A percentile compares a stretch with the other conserved stretches of the same genome.
Evolutionary conservation across 164 flowering plant genomes (phyloP).

Genomic region (Warburgia ugandensis): DNA sequence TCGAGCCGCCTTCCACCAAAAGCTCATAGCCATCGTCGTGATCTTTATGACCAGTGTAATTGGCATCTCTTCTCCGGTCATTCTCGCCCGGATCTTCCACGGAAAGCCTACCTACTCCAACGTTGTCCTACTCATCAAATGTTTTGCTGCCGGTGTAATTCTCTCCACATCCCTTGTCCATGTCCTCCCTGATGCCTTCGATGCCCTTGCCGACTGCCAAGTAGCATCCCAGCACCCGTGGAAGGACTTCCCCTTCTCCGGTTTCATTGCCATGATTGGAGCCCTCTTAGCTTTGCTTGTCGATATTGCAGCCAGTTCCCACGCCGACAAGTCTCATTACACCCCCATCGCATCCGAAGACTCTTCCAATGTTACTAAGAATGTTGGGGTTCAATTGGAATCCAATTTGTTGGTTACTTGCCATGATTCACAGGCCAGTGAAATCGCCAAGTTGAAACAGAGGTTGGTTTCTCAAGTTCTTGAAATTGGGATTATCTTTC

Average conservation of each 20-base stretch:
- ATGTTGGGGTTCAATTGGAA: constrained; percentile 2
- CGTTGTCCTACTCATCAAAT: too few relatives aligned
- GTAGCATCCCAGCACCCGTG: constrained; percentile 53
- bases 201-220: constrained; percentile 45
- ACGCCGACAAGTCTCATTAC: constrained; percentile 32
- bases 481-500: constrained; percentile 76
- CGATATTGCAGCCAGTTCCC: constrained; percentile 51
- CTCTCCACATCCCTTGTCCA: constrained; percentile 73
- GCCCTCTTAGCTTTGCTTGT: constrained; percentile 47
- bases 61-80: constrained; percentile 47
- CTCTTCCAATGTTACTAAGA: not conserved
- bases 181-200: constrained; percentile 62
- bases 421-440: constrained; percentile 9
- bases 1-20: constrained; percentile 39
- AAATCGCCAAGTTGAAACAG: constrained; percentile 48
- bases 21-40: constrained; percentile 37
- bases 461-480: constrained; percentile 65
- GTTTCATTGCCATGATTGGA: constrained; percentile 49
- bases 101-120: too few relatives aligned
- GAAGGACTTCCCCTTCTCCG: constrained; percentile 68
- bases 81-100: constrained; percentile 46
- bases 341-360: constrained; percentile 16
- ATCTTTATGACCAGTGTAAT: constrained; percentile 49
- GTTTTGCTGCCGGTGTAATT: too few relatives aligned
- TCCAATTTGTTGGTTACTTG: constrained; percentile 2